Conservation (phyloP, 2,329 filamentous ascomycete genomes). For the Fusarium nurragi region DNA sequence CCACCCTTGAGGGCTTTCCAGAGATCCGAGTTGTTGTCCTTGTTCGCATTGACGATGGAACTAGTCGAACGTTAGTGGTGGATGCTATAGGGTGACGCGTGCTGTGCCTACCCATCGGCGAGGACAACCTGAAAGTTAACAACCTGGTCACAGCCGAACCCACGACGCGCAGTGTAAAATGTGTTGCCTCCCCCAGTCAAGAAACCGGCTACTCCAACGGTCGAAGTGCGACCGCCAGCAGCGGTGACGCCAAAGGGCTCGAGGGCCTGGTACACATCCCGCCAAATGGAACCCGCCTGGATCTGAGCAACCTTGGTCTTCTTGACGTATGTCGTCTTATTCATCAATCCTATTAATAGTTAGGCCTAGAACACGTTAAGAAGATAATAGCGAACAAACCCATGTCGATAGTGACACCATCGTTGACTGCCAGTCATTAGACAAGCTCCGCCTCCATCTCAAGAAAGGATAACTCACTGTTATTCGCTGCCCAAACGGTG, state of each 20-base stretch:
- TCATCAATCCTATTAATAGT: slow-evolving; percentile 8
- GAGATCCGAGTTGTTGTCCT: slow-evolving; percentile 29
- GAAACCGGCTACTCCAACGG: slow-evolving; percentile 44
- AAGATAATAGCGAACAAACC: not conserved
- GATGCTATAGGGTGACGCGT: fast-evolving
- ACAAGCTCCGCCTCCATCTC: not conserved
- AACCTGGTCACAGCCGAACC: slow-evolving; percentile 53
- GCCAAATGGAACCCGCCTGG: slow-evolving; percentile 7
- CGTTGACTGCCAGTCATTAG: slow-evolving; percentile 8
- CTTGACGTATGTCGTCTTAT: slow-evolving; percentile 11
- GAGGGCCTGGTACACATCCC: slow-evolving; percentile 7
- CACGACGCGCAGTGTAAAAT: slow-evolving; percentile 25
- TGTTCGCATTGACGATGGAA: slow-evolving; percentile 13
- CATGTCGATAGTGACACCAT: slow-evolving; percentile 20
- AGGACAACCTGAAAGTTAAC: slow-evolving; percentile 56
- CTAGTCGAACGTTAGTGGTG: not conserved
- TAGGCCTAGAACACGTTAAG: not conserved
- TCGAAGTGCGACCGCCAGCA: slow-evolving; percentile 6
- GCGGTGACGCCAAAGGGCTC: slow-evolving; percentile 15
- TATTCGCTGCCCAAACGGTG: slow-evolving; percentile 19
- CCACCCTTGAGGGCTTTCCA: slow-evolving; percentile 31
- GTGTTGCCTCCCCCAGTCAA: slow-evolving; percentile 42
- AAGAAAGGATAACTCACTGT: not conserved
- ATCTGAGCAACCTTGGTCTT: slow-evolving; percentile 16
- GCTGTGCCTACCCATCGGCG: not conserved